Conservation (phyloP, 1,284 basidiomycete genomes). For the Cryptococcus deneoformans region DNA sequence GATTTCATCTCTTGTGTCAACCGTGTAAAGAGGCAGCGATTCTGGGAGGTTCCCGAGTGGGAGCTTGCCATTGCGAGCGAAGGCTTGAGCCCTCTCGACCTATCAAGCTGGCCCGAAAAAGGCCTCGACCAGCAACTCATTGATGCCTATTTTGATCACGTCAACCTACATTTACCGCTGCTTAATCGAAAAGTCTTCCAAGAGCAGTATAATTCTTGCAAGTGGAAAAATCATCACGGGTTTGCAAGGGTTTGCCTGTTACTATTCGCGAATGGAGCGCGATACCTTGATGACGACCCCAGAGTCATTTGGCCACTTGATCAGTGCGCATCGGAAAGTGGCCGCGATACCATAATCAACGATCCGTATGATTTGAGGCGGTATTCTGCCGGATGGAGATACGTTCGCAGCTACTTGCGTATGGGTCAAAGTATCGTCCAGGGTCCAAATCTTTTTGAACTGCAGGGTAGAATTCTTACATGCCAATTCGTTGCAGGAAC, state of each 20-base stretch:
- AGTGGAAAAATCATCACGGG: constrained; percentile 59
- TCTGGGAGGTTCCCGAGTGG: constrained; percentile 49
- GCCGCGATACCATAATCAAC: constrained; percentile 29
- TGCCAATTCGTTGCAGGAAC: constrained; percentile 56
- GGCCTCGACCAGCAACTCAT: constrained; percentile 64
- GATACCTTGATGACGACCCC: constrained; percentile 60
- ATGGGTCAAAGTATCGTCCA: constrained; percentile 56
- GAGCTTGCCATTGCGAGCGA: constrained; percentile 44
- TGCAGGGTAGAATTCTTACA: constrained; percentile 60
- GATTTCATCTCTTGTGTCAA: constrained; percentile 30
- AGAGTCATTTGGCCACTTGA: constrained; percentile 55
- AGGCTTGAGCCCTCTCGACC: constrained; percentile 34
- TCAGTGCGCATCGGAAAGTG: constrained; percentile 39
- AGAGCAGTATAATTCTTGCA: constrained; percentile 56
- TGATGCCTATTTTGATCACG: constrained; percentile 63
- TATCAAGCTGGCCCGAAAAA: constrained; percentile 44
- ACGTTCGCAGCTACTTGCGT: constrained; percentile 62
- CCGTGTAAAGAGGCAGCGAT: constrained; percentile 34
- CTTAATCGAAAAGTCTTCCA: constrained; percentile 75
- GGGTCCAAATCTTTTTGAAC: constrained; percentile 63
- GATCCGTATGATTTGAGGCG: constrained; percentile 40
- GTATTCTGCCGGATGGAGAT: constrained; percentile 71
- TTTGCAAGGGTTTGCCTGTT: constrained; percentile 71
- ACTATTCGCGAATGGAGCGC: constrained; percentile 70
- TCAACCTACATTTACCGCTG: constrained; percentile 65